Evolutionary conservation across 257 asterid genomes (phyloP).

Genomic region (Nicotiana benthamiana): DNA sequence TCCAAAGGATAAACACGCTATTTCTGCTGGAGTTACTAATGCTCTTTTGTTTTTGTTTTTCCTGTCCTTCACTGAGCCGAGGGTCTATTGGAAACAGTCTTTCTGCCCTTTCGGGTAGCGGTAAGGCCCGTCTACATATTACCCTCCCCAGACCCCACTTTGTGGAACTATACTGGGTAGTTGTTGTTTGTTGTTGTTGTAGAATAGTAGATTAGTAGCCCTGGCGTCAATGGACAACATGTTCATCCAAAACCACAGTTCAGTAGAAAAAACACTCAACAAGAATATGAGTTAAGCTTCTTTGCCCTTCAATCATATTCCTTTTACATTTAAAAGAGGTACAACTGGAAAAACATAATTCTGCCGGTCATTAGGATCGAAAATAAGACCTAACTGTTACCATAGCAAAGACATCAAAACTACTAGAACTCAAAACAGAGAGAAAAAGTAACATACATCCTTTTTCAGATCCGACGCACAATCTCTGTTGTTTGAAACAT

Average conservation of each 20-base stretch:
- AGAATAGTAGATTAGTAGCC: background rate
- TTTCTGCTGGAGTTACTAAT: no score
- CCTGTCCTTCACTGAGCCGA: no score
- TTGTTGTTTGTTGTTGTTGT: no score
- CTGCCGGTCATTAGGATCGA: background rate
- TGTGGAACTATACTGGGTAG: no score
- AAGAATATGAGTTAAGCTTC: background rate
- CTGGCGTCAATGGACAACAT: background rate
- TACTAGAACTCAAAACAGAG: background rate
- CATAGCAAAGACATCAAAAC: background rate
- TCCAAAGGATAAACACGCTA: background rate
- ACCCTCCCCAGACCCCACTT: no score
- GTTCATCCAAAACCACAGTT: background rate
- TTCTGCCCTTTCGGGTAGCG: no score
- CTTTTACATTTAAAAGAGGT: background rate
- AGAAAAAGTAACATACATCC: slow-evolving; percentile 46
- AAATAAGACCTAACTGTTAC: background rate
- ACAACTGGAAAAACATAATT: background rate
- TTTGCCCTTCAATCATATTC: background rate
- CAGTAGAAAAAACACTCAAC: background rate
- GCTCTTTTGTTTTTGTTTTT: no score
- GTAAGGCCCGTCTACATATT: no score
- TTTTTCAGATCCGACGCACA: slow-evolving; percentile 37
- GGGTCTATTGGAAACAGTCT: no score
- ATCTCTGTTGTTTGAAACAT: slow-evolving; percentile 37